phyloP scores from a whole-genome alignment of 805 yeast genomes.

The Helenozyma baotianmanensis region DNA sequence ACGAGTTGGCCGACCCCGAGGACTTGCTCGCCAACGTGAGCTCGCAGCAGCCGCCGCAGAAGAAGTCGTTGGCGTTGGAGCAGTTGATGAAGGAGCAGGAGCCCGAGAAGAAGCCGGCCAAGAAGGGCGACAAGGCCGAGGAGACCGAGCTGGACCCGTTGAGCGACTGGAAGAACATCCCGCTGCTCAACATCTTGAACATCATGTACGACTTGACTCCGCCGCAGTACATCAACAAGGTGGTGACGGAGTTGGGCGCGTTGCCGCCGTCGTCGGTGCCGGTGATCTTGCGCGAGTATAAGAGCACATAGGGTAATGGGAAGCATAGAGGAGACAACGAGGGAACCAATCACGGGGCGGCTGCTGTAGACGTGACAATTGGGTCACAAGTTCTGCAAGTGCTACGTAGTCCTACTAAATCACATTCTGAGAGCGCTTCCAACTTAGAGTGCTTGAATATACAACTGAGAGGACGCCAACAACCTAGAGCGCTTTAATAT shows the following conservation, averaged over 20 bases:
- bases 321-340: too few species aligned
- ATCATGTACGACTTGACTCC: conserved; percentile 93
- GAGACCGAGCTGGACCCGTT: conserved; percentile 40
- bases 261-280: conserved; percentile 98
- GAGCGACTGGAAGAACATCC: conserved; percentile 59
- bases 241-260: conserved; percentile 93
- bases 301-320: conserved; percentile 29
- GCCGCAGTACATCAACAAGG: conserved; percentile 87
- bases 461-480: too few species aligned
- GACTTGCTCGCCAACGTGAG: conserved; percentile 52
- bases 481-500: too few species aligned
- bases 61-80: conserved; percentile 60
- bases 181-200: conserved; percentile 67
- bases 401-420: too few species aligned
- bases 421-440: too few species aligned
- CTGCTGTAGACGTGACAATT: too few species aligned
- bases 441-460: too few species aligned
- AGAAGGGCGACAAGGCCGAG: conserved; percentile 11
- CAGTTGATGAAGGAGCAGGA: conserved; percentile 50
- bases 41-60: conserved; percentile 50
- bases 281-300: conserved; percentile 90
- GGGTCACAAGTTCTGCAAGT: too few species aligned
- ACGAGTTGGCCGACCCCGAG: conserved; percentile 81
- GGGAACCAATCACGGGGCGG: too few species aligned
- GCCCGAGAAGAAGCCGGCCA: conserved; percentile 31